Base-by-base conservation (phyloP, 2,329 filamentous ascomycete species). In the Sarocladium strictum region DNA sequence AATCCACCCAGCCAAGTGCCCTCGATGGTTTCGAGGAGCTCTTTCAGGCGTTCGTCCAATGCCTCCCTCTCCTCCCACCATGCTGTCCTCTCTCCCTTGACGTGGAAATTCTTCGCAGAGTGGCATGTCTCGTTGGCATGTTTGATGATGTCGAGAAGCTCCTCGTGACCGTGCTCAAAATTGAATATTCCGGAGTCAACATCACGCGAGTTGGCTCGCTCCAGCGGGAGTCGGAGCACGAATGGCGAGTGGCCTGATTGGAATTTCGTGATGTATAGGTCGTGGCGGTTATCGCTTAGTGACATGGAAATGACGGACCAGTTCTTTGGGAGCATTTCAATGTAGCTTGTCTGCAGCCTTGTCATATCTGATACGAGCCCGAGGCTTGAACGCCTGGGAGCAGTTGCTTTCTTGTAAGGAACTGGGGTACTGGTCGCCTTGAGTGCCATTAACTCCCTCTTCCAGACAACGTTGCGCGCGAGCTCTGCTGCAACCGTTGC, bases 1-100 rank as follows among this genome's bases (percentile, higher is more conserved):
- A 99, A 99, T 0, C 94, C 94, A 50, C 93, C 92, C 4, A 99
- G 81, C 94, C 94, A 99, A 21, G 94, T 85, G 58, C 89, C 87
- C 69, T 99, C 93, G 37, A 99, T 87, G 57, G 90, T 95, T 54
- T 85, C 77, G 1, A 99, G 76, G 10, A 99, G 79, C 52, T 89
- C 85, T 58, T 83, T 85, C 23, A 99, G 77, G 10, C 90, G 84
- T 29, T 74, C 72, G 65, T 99, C 94, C 15, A 99, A 76, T 2
- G 80, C 80, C 68, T 94, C 87, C 14, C 95, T 83, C 65, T 92
- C 87, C 3, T 81, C 81, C 92, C 94, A 99, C 94, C 94, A 99
- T 47, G 85, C 85, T 37, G 82, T 82, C 67, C 90, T 91, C 26
- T 87, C 85, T 33, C 85, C 86, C 66, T 87, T 90, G 47, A 82